phyloP scores from a whole-genome alignment of 148 eudicot genomes.

The Fagopyrum tataricum region DNA sequence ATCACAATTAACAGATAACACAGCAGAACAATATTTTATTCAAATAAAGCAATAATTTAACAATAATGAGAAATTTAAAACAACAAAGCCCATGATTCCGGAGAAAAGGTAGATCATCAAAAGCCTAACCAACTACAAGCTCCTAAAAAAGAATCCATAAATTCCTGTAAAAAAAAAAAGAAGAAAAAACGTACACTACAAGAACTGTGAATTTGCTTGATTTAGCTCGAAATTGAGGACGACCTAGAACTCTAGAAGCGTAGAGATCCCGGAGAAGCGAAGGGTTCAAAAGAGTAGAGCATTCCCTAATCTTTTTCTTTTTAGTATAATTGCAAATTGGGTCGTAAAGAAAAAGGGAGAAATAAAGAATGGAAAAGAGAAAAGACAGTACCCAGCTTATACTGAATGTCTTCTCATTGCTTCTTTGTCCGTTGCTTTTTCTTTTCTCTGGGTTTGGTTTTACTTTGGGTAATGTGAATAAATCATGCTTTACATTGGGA shows the following conservation, averaged over 20 bases:
- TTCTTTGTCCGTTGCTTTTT: neutral
- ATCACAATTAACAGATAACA: neutral
- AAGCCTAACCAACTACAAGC: neutral
- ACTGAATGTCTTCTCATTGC: neutral
- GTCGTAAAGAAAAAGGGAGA: slow-evolving; percentile 6
- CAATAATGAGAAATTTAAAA: no score
- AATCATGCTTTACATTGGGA: neutral
- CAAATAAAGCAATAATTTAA: no score
- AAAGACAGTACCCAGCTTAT: neutral
- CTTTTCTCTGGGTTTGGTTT: neutral
- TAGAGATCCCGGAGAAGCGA: neutral
- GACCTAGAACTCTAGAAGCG: no score
- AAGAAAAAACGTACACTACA: neutral
- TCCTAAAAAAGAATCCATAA: neutral
- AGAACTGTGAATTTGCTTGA: neutral
- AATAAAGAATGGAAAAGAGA: neutral
- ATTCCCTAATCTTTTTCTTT: neutral
- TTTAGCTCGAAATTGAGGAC: neutral
- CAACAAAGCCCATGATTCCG: neutral
- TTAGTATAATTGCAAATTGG: neutral
- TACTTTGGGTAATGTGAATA: neutral
- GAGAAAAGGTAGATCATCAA: neutral
- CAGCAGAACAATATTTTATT: neutral
- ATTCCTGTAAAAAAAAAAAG: neutral
- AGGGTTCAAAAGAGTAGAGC: neutral